phyloP scores from a whole-genome alignment of 257 asterid species.

The Rhazya stricta region DNA sequence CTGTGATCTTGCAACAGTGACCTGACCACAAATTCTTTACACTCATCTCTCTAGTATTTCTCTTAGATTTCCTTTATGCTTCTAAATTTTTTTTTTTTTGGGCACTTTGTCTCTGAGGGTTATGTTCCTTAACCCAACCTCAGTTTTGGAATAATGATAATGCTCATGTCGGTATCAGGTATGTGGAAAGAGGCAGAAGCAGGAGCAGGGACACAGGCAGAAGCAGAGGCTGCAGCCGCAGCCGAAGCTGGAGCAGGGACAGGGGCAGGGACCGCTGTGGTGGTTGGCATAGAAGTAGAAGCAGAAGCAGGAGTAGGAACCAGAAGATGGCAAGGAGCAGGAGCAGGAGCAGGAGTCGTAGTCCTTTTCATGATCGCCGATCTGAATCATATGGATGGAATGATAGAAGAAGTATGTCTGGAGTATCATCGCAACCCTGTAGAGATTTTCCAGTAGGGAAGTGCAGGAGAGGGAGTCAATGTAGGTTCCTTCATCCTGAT shows the following conservation, averaged over 20 bases:
- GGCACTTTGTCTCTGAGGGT: not conserved
- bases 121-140: not conserved
- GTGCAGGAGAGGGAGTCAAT: slow-evolving; percentile 74
- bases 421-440: slow-evolving; percentile 56
- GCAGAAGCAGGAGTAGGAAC: slow-evolving; percentile 43
- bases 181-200: slow-evolving; percentile 46
- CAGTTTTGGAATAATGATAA: slow-evolving; percentile 7
- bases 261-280: slow-evolving; percentile 48
- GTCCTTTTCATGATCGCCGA: slow-evolving; percentile 47
- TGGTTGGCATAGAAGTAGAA: slow-evolving; percentile 35
- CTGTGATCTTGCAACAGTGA: not conserved
- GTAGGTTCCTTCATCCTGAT: slow-evolving; percentile 63
- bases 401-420: slow-evolving; percentile 49
- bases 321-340: slow-evolving; percentile 36
- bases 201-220: slow-evolving; percentile 33
- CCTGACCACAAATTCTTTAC: not conserved
- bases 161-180: slow-evolving; percentile 31
- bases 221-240: slow-evolving; percentile 53
- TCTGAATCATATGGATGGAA: slow-evolving; percentile 52
- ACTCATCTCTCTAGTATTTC: not conserved
- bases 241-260: slow-evolving; percentile 54
- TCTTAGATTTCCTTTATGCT: not conserved
- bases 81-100: not conserved
- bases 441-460: slow-evolving; percentile 56
- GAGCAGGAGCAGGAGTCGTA: slow-evolving; percentile 48